These are phyloP conservation scores for Penicillium brevicompactum DNA, from an alignment of 2,329 filamentous ascomycete genomes.

Conservation along the genomic window DNA sequence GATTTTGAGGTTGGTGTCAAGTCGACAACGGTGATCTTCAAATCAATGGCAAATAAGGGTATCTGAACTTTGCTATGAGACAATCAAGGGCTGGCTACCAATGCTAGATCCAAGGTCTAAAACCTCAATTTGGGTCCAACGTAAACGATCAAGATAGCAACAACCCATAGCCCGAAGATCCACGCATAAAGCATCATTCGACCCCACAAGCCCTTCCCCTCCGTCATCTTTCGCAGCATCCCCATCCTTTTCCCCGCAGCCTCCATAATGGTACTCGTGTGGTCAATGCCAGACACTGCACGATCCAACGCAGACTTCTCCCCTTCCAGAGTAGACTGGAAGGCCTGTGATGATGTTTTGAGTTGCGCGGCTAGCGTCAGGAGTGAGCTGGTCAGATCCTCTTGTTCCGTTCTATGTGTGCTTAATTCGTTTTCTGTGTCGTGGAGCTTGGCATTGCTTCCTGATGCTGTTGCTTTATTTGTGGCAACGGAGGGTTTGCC, in stretches of 20 bases:
- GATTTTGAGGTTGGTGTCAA: no score
- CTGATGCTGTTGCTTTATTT: slow-evolving; percentile 18
- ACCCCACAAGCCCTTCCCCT: slow-evolving; percentile 86
- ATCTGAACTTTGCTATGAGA: slow-evolving; percentile 3
- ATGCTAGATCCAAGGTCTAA: slow-evolving; percentile 40
- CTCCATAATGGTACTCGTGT: slow-evolving; percentile 74
- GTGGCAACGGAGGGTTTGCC: slow-evolving; percentile 11
- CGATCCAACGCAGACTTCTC: slow-evolving; percentile 71
- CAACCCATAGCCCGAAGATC: slow-evolving; percentile 80
- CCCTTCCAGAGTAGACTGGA: slow-evolving; percentile 72
- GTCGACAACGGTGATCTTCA: not conserved
- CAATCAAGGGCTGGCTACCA: not conserved
- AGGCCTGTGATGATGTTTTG: slow-evolving; percentile 72
- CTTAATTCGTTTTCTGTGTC: slow-evolving; percentile 73
- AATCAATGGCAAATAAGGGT: slow-evolving; percentile 3
- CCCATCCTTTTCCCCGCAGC: slow-evolving; percentile 77
- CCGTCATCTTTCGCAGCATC: slow-evolving; percentile 74
- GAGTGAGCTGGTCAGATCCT: slow-evolving; percentile 78
- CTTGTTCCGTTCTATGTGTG: slow-evolving; percentile 78
- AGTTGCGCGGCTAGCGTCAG: slow-evolving; percentile 76
- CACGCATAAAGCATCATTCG: slow-evolving; percentile 80
- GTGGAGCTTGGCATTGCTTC: slow-evolving; percentile 20
- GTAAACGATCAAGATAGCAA: slow-evolving; percentile 78
- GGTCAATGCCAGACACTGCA: slow-evolving; percentile 74
- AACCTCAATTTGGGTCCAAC: slow-evolving; percentile 86